phyloP scores from a whole-genome alignment of 1,284 basidiomycete genomes.

The Salmacisia buchloeana region DNA sequence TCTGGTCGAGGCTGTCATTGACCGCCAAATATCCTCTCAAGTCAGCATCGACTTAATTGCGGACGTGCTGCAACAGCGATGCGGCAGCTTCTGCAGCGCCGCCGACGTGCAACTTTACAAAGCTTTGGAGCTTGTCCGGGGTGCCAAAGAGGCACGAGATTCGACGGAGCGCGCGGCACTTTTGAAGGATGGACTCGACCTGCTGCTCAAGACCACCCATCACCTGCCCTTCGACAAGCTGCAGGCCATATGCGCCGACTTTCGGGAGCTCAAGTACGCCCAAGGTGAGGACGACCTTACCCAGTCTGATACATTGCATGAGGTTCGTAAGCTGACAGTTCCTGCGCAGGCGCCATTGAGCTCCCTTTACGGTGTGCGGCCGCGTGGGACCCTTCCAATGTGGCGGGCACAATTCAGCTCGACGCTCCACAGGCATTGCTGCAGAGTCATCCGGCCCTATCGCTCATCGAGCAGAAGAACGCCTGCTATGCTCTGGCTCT shows the following conservation, averaged over 20 bases:
- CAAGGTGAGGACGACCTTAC: slow-evolving; percentile 58
- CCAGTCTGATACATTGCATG: background rate
- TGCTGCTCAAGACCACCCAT: slow-evolving; percentile 80
- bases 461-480: slow-evolving; percentile 52
- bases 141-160: slow-evolving; percentile 83
- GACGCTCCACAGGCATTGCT: background rate
- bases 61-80: slow-evolving; percentile 85
- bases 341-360: slow-evolving; percentile 67
- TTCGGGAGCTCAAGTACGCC: slow-evolving; percentile 73
- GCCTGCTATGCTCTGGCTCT: slow-evolving; percentile 62
- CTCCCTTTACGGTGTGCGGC: slow-evolving; percentile 79
- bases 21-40: slow-evolving; percentile 93
- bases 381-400: slow-evolving; percentile 69
- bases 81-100: slow-evolving; percentile 93
- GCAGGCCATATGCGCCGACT: slow-evolving; percentile 76
- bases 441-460: background rate
- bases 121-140: slow-evolving; percentile 88
- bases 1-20: slow-evolving; percentile 90
- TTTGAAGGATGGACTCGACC: slow-evolving; percentile 49
- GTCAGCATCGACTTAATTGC: slow-evolving; percentile 94
- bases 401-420: slow-evolving; percentile 15
- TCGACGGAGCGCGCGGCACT: slow-evolving; percentile 48
- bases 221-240: slow-evolving; percentile 79
- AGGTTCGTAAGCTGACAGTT: background rate
- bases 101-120: slow-evolving; percentile 98